These are phyloP conservation scores for Geotrichum restrictum DNA, from an alignment of 1,139 yeast species.

Conservation along the genomic window DNA sequence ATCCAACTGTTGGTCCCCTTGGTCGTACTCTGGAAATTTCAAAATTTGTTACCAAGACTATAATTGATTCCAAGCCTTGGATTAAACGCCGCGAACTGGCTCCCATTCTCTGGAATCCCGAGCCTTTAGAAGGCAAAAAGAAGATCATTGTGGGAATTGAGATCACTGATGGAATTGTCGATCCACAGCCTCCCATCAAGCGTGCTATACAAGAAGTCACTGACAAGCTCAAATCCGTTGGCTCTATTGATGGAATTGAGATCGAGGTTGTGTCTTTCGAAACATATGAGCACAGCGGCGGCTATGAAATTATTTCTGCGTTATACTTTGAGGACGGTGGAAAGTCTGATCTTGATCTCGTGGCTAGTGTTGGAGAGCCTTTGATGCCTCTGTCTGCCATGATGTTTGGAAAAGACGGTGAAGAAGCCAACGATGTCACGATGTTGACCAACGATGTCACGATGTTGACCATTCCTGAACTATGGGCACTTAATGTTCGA, in stretches of 20 bases:
- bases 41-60: slow-evolving; percentile 51
- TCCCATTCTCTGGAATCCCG: slow-evolving; percentile 48
- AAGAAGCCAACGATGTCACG: too few species aligned
- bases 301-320: slow-evolving; percentile 41
- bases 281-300: slow-evolving; percentile 40
- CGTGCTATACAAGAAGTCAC: slow-evolving; percentile 42
- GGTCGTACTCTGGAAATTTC: slow-evolving; percentile 52
- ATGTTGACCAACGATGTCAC: too few species aligned
- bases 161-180: slow-evolving; percentile 37
- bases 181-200: slow-evolving; percentile 50
- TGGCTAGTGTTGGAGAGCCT: slow-evolving; percentile 49
- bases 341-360: slow-evolving; percentile 36
- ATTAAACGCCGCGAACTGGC: slow-evolving; percentile 47
- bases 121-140: slow-evolving; percentile 34
- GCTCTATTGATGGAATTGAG: slow-evolving; percentile 27
- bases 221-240: slow-evolving; percentile 31
- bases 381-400: slow-evolving; percentile 31
- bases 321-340: slow-evolving; percentile 52
- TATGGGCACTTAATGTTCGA: slow-evolving; percentile 39
- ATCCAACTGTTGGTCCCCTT: slow-evolving; percentile 47
- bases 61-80: slow-evolving; percentile 57
- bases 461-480: slow-evolving; percentile 33
- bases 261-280: slow-evolving; percentile 45
- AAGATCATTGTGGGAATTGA: slow-evolving; percentile 39
- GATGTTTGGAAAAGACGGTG: slow-evolving; percentile 13